Base-by-base conservation (phyloP, 2,329 filamentous ascomycete genomes). In the Xylaria sp. region DNA sequence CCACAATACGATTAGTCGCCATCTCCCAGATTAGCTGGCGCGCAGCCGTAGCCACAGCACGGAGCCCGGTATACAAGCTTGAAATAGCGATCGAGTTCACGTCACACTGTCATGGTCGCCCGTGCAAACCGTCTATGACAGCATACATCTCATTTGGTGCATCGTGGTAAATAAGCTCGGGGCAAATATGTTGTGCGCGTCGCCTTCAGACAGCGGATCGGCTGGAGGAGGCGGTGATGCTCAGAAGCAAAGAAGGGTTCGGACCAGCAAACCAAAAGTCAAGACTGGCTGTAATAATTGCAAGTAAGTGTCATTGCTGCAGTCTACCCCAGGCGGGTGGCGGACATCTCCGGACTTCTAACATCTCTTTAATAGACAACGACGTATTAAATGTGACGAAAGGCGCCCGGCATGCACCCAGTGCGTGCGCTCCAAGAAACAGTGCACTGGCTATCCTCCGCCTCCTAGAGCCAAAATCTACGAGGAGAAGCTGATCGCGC, bases 341-440 rank as follows among this genome's bases (percentile, higher is more conserved):
- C 31, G n/a, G 51, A 51, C 23, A 38, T 48, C 33, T 11, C 46
- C 48, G 15, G 42, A 20, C 31, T 59, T 42, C 65, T 72, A 36
- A 69, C 63, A 33, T 15, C 6, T 6, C 62, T n/a, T 70, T 54
- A 4, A 11, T 42, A 90, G 88, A 77, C 83, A 83, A 70, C 83
- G 88, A 72, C 84, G 87, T 70, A 89, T 91, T 70, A 91, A 91
- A 77, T 91, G 89, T 77, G 89, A 90, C 76, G 89, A 91, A 78
- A 82, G 79, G 70, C 86, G 89, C 63, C 89, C 89, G 7, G 80
- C 83, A 33, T 90, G 89, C 76, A 82, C 82, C 15, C 87, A 89
- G 76, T 91, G 89, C 74, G 80, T 87, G 40, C 83, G 85, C 58
- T 87, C 88, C 56, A 87, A 85, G 69, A 88, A 86, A 74, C 74